phyloP scores from a whole-genome alignment of 768 basidiomycete genomes.

The Leccinum barrowsii region DNA sequence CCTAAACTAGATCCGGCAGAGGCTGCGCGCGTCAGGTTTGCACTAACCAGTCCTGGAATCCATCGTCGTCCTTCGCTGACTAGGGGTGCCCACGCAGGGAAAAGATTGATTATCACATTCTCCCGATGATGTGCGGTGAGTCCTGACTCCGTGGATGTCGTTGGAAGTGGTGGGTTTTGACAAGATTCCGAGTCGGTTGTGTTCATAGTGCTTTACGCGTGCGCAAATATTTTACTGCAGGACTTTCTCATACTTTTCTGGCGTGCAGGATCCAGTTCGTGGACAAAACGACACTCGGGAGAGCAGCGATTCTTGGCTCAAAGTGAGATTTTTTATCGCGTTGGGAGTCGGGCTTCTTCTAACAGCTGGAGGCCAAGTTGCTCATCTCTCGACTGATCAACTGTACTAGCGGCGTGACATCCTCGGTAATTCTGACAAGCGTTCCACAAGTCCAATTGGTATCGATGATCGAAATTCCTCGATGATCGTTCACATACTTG shows the following conservation, averaged over 20 bases:
- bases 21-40: constrained; percentile 48
- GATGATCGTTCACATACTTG: not conserved
- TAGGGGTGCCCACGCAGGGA: constrained; percentile 26
- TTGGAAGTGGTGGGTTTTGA: not conserved
- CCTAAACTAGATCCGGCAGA: constrained; percentile 46
- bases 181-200: not conserved
- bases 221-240: not conserved
- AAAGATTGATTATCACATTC: constrained; percentile 57
- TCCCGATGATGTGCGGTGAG: constrained; percentile 72
- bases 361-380: constrained; percentile 42
- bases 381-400: constrained; percentile 61
- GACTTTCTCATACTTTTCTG: not conserved
- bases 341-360: not conserved
- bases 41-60: not conserved
- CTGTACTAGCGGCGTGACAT: not conserved
- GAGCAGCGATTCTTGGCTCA: constrained; percentile 67
- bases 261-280: constrained; percentile 34
- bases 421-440: not conserved
- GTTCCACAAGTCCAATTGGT: constrained; percentile 61
- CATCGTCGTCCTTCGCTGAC: not conserved
- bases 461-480: constrained; percentile 1
- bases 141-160: constrained; percentile 8
- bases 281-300: constrained; percentile 72
- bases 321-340: constrained; percentile 35
- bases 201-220: constrained; percentile 53